phyloP scores from a whole-genome alignment of 2,329 filamentous ascomycete species.

The Colletotrichum tropicale region DNA sequence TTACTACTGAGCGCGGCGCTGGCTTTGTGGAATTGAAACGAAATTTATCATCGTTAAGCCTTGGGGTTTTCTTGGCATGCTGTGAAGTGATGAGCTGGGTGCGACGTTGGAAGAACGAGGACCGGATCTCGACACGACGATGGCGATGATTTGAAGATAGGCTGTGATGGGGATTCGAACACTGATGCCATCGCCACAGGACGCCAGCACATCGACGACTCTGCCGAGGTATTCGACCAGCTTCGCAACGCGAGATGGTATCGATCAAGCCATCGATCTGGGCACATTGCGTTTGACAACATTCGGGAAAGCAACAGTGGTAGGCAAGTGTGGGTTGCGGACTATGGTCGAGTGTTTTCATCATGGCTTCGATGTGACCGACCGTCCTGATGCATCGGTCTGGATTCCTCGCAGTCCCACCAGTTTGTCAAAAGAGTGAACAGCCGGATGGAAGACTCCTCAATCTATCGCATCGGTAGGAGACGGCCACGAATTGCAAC shows the following conservation, averaged over 20 bases:
- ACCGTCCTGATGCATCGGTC: neutral
- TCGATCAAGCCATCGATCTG: neutral
- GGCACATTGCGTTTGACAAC: too few species aligned
- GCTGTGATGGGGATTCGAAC: rapidly evolving
- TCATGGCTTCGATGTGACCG: neutral
- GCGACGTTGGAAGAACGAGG: too few species aligned
- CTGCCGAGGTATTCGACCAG: rapidly evolving
- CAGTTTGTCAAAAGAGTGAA: neutral
- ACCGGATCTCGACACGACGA: too few species aligned
- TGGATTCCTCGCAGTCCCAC: neutral
- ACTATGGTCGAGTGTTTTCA: neutral
- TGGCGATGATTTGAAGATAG: neutral
- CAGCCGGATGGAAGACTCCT: too few species aligned
- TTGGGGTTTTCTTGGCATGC: neutral
- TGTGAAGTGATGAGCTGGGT: neutral
- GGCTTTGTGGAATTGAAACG: neutral
- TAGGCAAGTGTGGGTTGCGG: too few species aligned
- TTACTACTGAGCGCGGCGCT: constrained; percentile 9
- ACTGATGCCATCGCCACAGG: neutral
- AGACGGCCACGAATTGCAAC: rapidly evolving
- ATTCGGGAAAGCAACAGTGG: too few species aligned
- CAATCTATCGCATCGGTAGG: neutral
- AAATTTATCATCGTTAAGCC: neutral
- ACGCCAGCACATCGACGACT: too few species aligned
- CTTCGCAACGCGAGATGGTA: neutral